Conservation (phyloP, 1,284 basidiomycete genomes). For the Porogramme epimiltina region DNA sequence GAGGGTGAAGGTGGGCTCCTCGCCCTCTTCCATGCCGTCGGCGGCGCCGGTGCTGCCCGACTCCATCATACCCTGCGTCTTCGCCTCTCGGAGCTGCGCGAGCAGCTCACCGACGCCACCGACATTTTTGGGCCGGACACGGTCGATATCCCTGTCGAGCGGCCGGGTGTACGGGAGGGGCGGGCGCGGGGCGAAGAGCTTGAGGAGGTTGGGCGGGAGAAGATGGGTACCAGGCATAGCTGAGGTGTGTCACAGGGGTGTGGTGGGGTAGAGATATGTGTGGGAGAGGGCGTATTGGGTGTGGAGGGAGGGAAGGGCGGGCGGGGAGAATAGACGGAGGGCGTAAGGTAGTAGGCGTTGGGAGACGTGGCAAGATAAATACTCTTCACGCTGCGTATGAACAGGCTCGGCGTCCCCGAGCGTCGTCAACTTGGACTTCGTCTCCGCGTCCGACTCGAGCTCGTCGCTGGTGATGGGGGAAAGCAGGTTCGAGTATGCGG, state of each 20-base stretch:
- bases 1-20: constrained; percentile 75
- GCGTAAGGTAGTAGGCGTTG: constrained; percentile 6
- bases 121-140: constrained; percentile 71
- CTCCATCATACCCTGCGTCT: constrained; percentile 66
- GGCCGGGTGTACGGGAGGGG: constrained; percentile 85
- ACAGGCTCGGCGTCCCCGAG: constrained; percentile 18
- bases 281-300: neutral
- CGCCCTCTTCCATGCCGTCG: constrained; percentile 76
- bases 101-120: constrained; percentile 75
- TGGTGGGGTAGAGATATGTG: neutral
- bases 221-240: constrained; percentile 83
- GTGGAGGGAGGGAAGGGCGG: constrained; percentile 1
- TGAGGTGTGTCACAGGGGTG: neutral
- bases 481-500: constrained; percentile 13
- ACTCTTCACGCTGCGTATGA: constrained; percentile 13
- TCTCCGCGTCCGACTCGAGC: constrained; percentile 13
- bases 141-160: constrained; percentile 79
- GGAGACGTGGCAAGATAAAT: constrained; percentile 17
- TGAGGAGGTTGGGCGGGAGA: constrained; percentile 90
- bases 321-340: constrained; percentile 8
- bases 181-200: constrained; percentile 91
- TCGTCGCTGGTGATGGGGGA: constrained; percentile 18
- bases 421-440: constrained; percentile 9
- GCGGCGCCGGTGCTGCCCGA: constrained; percentile 38
- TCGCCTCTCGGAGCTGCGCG: constrained; percentile 74